Percentiles rank a stretch among this genome's conserved stretches.
phyloP scores from a whole-genome alignment of 805 yeast species.

The Cyberlindnera japonica region DNA sequence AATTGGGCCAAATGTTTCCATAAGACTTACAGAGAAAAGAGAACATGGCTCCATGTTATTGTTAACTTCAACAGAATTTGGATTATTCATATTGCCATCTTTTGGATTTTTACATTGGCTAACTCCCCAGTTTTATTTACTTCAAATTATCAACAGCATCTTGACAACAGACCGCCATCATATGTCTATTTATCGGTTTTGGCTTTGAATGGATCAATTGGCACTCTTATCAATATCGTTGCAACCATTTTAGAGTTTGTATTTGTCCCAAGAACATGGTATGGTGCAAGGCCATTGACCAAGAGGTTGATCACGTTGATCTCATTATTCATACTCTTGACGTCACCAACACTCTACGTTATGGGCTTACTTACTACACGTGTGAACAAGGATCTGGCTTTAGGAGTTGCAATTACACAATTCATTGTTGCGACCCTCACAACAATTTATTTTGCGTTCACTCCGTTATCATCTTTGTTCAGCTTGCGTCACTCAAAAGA shows the following conservation, averaged over 20 bases:
- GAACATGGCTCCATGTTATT: constrained; percentile 74
- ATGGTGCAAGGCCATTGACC: constrained; percentile 62
- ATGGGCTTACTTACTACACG: constrained; percentile 37
- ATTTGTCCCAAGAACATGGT: constrained; percentile 70
- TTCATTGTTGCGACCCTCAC: constrained; percentile 51
- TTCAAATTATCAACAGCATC: constrained; percentile 44
- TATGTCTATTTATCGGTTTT: constrained; percentile 54
- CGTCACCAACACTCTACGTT: constrained; percentile 52
- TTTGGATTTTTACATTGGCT: constrained; percentile 72
- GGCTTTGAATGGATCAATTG: constrained; percentile 65
- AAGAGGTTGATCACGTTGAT: constrained; percentile 43
- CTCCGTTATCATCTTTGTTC: constrained; percentile 59
- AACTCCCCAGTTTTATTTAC: constrained; percentile 71
- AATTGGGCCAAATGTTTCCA: constrained; percentile 65
- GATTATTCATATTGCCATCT: constrained; percentile 69
- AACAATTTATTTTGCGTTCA: constrained; percentile 53
- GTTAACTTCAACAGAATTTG: constrained; percentile 76
- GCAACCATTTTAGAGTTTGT: constrained; percentile 54
- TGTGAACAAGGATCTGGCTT: constrained; percentile 31
- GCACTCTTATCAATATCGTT: constrained; percentile 51
- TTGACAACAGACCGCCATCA: constrained; percentile 57
- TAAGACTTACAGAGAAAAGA: constrained; percentile 70
- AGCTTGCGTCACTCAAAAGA: constrained; percentile 34
- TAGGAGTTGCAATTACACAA: constrained; percentile 50
- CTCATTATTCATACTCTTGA: constrained; percentile 40